Base-by-base conservation (phyloP, 768 basidiomycete species). In the Suillus plorans region DNA sequence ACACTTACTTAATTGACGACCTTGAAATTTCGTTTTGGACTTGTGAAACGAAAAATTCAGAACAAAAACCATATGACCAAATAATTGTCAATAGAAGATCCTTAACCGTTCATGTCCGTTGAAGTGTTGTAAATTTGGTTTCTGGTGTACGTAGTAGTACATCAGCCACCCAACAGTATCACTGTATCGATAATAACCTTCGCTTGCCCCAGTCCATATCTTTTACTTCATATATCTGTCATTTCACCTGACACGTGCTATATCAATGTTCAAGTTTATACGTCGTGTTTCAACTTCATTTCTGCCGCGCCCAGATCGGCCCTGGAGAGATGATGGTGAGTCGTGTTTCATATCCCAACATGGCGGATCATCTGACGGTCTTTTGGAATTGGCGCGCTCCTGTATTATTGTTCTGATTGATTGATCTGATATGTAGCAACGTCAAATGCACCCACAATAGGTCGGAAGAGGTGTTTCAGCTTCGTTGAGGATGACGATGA, bases 301-400 rank as follows among this genome's bases (percentile, higher is more conserved):
- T 25, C 84, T 90, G 69, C 86, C 88, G 34, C 85, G 90, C 61
- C 84, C 87, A 31, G 90, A 91, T 75, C 81, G 89, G 64, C 88
- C 89, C 41, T 91, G 90, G 91, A 82, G 83, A 69, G 89, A 92
- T 63, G 90, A 92, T 73, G 86, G 90, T 90, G 70, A 80, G 86
- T 72, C 63, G 63, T 66, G 65, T 67, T 65, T 58, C 66, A 65
- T 61, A 63, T 61, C 61, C 60, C 53, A 55, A 62, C 53, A 56
- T 61, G 39, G 53, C 34, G 31, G n/a, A n/a, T n/a, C n/a, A 44
- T 55, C 42, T 61, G 42, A 60, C 62, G 60, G 36, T 56, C 57
- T 42, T 20, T 57, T 36, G 52, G 52, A 64, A 59, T 68, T 67
- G 63, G 68, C 63, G 50, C 67, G 45, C 65, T n/a, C 56, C 70